phyloP scores from a whole-genome alignment of 495 filamentous ascomycete species.

The Podospora conica region DNA sequence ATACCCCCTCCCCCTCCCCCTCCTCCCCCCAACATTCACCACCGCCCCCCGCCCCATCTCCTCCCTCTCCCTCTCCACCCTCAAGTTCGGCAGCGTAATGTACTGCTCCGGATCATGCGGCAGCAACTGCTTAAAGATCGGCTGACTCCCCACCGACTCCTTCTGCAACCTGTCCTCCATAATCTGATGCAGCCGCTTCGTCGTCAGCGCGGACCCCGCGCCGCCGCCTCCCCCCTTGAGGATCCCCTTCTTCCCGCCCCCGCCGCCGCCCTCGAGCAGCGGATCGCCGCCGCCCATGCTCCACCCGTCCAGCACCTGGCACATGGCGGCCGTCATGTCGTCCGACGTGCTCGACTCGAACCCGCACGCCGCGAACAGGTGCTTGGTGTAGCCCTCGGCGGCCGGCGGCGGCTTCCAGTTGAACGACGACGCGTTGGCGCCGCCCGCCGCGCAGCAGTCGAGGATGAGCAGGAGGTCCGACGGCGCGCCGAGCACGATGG shows the following conservation, averaged over 20 bases:
- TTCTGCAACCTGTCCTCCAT: slow-evolving; percentile 29
- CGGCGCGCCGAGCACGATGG: slow-evolving; percentile 21
- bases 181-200: slow-evolving; percentile 30
- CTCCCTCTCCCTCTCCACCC: not conserved
- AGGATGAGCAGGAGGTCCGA: slow-evolving; percentile 29
- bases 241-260: not conserved
- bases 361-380: slow-evolving; percentile 31
- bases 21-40: not conserved
- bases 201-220: slow-evolving; percentile 17
- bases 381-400: slow-evolving; percentile 27
- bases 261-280: not conserved
- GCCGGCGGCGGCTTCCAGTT: slow-evolving; percentile 19
- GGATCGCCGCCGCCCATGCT: not conserved
- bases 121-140: slow-evolving; percentile 33
- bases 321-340: slow-evolving; percentile 32
- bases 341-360: slow-evolving; percentile 32
- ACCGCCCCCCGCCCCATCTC: not conserved
- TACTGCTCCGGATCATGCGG: slow-evolving; percentile 30
- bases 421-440: slow-evolving; percentile 20
- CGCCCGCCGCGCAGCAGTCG: slow-evolving; percentile 34
- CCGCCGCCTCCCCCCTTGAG: not conserved
- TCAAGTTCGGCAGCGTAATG: slow-evolving; percentile 28
- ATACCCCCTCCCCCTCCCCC: not conserved
- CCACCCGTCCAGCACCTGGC: slow-evolving; percentile 25
- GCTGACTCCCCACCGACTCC: slow-evolving; percentile 23